phyloP scores from a whole-genome alignment of 768 basidiomycete species.

The Nidularia sp. region DNA sequence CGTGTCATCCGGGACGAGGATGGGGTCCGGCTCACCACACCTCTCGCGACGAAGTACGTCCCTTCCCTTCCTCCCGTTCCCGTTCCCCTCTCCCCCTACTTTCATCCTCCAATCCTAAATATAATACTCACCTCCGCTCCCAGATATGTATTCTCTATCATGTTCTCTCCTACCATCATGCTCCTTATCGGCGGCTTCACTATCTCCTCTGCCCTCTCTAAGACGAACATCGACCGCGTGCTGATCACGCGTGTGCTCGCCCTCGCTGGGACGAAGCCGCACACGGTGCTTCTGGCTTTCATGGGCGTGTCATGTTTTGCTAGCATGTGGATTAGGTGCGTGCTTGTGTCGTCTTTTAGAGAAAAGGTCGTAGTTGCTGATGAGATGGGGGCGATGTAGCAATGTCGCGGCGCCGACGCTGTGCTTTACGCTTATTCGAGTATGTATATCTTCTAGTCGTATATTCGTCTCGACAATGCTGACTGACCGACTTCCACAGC shows the following conservation, averaged over 20 bases:
- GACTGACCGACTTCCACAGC: slow-evolving; percentile 41
- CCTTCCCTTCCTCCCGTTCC: neutral
- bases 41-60: slow-evolving; percentile 79
- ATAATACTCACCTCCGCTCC: slow-evolving; percentile 5
- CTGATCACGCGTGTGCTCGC: slow-evolving; percentile 87
- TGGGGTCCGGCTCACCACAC: slow-evolving; percentile 48
- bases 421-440: slow-evolving; percentile 93
- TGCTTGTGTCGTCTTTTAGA: slow-evolving; percentile 3
- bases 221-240: slow-evolving; percentile 91
- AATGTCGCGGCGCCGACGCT: slow-evolving; percentile 98
- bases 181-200: slow-evolving; percentile 97
- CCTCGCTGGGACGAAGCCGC: slow-evolving; percentile 85
- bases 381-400: no score
- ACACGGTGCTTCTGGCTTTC: slow-evolving; percentile 84
- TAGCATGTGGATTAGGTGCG: slow-evolving; percentile 97
- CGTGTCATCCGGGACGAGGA: slow-evolving; percentile 68
- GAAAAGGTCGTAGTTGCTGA: neutral
- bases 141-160: slow-evolving; percentile 88
- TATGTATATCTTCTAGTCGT: slow-evolving; percentile 31
- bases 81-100: neutral
- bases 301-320: slow-evolving; percentile 98
- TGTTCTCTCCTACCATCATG: slow-evolving; percentile 99
- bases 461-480: slow-evolving; percentile 2
- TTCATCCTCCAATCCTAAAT: no score
- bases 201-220: slow-evolving; percentile 92